phyloP scores from a whole-genome alignment of 495 filamentous ascomycete genomes.

The Hypoxylon trugodes region DNA sequence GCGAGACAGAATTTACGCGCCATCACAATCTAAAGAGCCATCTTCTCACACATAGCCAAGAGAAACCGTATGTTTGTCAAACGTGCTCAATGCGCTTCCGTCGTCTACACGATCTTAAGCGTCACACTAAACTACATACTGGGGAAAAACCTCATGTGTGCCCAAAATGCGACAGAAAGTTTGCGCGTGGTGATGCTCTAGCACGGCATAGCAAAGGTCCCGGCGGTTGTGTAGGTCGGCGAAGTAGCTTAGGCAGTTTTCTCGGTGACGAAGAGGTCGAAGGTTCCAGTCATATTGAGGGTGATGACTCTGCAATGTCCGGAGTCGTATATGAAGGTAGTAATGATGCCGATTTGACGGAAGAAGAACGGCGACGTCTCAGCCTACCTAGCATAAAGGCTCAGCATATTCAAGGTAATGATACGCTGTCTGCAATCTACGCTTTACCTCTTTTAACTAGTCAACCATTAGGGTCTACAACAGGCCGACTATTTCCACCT shows the following conservation, averaged over 20 bases:
- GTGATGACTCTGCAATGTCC: conserved; percentile 79
- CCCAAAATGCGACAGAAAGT: conserved; percentile 89
- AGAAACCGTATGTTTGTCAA: conserved; percentile 93
- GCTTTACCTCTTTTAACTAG: conserved; percentile 29
- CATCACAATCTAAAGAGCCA: conserved; percentile 99
- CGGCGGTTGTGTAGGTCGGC: conserved; percentile 90
- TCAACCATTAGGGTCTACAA: conserved; percentile 57
- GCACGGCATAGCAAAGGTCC: conserved; percentile 96
- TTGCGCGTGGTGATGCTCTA: conserved; percentile 93
- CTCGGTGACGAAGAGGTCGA: conserved; percentile 79
- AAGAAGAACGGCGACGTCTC: conserved; percentile 60
- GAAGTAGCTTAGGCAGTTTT: conserved; percentile 87
- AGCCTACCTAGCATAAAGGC: conserved; percentile 76
- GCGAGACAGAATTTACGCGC: conserved; percentile 93
- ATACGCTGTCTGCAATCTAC: conserved; percentile 46
- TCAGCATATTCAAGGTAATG: conserved; percentile 66
- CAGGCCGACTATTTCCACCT: conserved; percentile 72
- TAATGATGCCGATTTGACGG: conserved; percentile 57
- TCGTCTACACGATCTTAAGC: conserved; percentile 92
- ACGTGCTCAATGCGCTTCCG: conserved; percentile 91
- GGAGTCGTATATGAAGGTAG: conserved; percentile 78
- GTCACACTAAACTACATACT: conserved; percentile 95
- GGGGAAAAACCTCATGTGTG: conserved; percentile 96
- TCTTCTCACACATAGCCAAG: conserved; percentile 96
- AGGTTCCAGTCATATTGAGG: conserved; percentile 59